phyloP scores from a whole-genome alignment of 1,284 basidiomycete species.

The Sporisorium iseilematis-ciliati region DNA sequence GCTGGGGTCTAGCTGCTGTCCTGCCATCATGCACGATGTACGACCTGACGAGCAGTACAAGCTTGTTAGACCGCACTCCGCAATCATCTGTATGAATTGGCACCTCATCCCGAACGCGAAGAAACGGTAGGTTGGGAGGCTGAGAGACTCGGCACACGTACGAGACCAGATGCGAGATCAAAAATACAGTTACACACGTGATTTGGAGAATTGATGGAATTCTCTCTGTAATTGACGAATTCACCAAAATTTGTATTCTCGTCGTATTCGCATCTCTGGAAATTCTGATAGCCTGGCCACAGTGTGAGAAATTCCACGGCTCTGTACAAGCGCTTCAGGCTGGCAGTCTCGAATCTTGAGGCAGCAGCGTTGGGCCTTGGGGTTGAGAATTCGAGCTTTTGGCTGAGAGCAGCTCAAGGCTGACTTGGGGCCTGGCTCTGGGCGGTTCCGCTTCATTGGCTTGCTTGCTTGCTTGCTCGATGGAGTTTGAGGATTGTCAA shows the following conservation, averaged over 20 bases:
- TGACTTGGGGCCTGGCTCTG: not conserved
- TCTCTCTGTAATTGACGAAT: not conserved
- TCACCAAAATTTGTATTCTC: not conserved
- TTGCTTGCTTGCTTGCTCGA: not conserved
- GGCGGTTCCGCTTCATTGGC: not conserved
- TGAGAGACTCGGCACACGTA: not conserved
- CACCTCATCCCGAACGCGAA: not conserved
- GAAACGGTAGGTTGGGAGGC: not conserved
- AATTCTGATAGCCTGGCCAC: too few relatives aligned
- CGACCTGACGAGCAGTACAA: not conserved
- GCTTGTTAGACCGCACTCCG: not conserved
- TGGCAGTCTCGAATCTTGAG: too few relatives aligned
- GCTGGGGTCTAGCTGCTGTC: not conserved
- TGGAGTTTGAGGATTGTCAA: conserved; percentile 7
- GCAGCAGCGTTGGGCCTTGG: too few relatives aligned
- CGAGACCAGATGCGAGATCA: not conserved
- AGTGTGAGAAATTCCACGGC: too few relatives aligned
- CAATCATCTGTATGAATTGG: not conserved
- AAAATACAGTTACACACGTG: conserved; percentile 26
- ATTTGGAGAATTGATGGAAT: too few relatives aligned
- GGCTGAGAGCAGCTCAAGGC: too few relatives aligned
- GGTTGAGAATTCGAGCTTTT: too few relatives aligned
- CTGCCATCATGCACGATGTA: not conserved
- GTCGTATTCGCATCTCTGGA: not conserved
- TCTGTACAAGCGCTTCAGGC: too few relatives aligned